Evolutionary conservation across 2,329 filamentous ascomycete species (phyloP), one percentile per base, ranked within the genome.

Genomic region (Scedosporium boydii): DNA sequence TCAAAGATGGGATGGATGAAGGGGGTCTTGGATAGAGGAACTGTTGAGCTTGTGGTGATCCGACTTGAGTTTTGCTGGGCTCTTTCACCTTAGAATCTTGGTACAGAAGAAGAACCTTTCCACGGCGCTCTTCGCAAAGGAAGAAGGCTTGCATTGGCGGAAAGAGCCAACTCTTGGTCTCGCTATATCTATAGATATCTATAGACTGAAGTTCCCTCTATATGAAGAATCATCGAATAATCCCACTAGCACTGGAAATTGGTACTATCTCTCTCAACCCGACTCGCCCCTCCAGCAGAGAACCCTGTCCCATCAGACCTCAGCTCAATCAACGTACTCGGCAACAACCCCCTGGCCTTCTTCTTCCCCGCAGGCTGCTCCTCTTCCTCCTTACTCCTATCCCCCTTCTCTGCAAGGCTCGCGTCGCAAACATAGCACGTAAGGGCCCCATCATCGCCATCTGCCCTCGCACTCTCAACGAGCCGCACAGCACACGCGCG

Each of bases 251-350:
- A 93, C 71, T 96, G 90, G 73, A 96, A 96, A 0, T 87, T 88
- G 18, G 96, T 86, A 0, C 89, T 88, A 3, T 82, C 77, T 72
- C 87, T 95, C 75, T 89, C 89, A 16, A 96, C 91, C 68, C 90
- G 84, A 70, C 89, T 96, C 60, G 84, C 83, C 2, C 95, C 93
- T n/a, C 88, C 87, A 4, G 91, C 89, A 4, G 93, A 93, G 74
- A 96, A 98, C 0, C 93, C 93, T 0, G 93, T 98, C 0, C 93
- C 93, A 68, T 97, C 93, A 42, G 88, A 90, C 67, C 84, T 87
- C 58, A 98, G 82, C 70, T 89, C 85, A 3, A 97, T 87, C 41
- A 97, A 71, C 0, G 93, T 93, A 0, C 87, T 84, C 64, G 80
- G 85, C 42, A 88, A 80, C 60, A 78, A 84, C 42, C 86, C 81